Evolutionary conservation across 257 asterid species (phyloP), one percentile per base, ranked within the genome.

Genomic region (Nicotiana tabacum): DNA sequence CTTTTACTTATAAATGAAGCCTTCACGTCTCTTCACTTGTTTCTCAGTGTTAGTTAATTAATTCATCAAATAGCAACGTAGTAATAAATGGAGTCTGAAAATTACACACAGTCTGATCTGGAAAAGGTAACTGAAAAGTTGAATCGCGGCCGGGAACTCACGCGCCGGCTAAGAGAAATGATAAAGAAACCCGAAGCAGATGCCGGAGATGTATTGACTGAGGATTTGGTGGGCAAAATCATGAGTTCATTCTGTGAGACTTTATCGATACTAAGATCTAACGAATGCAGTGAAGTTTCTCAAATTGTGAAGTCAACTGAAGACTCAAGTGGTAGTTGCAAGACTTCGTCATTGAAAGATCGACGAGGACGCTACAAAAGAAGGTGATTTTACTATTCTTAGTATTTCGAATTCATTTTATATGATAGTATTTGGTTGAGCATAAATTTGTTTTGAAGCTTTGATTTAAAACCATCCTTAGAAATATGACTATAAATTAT

Each of bases 361-460:
- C 89, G 87, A 78, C 85, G 94, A 66, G 94, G 94, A 21, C 85
- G 91, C 87, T 90, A 89, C 87, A 92, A 92, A 87, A 87, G 93
- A 87, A 92, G 90, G 96, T 83, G 3, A 83, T 60, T 32, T 2
- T 46, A 16, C 24, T 24, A 13, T 43, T 61, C 2, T 56, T 56
- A 56, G 7, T 15, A 56, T 5, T 18, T 17, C 4, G 3, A 16
- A 1, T n/a, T 17, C 21, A 17, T 57, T 10, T 16, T 27, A 30
- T 13, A 0, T 32, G 4, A 13, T 2, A 12, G 0, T 16, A 0
- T 32, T 46, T 27, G 6, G 27, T 53, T 6, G 9, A 46, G 15
- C 0, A 76, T 37, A 85, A 78, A 1, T 15, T 15, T 37, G 1
- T 43, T 43, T 7, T 7, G 0, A 43, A 43, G 7, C 0, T 7